A percentile compares a stretch with the other conserved stretches of the same genome.
These are phyloP conservation scores for Fusarium sp. DNA, from an alignment of 2,329 filamentous ascomycete genomes.

Conservation along the genomic window DNA sequence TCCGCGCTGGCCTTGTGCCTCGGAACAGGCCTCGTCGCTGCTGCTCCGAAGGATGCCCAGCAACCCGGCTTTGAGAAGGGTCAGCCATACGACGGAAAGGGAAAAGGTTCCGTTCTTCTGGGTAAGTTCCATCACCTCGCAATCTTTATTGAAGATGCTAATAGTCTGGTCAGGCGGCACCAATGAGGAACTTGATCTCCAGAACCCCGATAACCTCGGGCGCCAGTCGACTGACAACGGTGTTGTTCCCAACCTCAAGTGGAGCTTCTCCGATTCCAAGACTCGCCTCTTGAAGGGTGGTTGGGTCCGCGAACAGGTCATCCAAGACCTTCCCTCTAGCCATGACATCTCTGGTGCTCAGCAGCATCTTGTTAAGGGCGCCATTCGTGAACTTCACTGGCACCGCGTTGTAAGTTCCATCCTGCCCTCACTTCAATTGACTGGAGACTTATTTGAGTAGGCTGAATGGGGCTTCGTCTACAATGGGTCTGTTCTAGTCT, in stretches of 20 bases:
- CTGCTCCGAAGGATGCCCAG: constrained; percentile 34
- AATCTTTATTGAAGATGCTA: neutral
- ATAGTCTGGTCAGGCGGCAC: constrained; percentile 68
- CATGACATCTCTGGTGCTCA: constrained; percentile 78
- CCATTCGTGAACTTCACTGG: constrained; percentile 77
- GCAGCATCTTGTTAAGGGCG: constrained; percentile 77
- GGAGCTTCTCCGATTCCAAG: constrained; percentile 79
- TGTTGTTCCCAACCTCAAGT: constrained; percentile 76
- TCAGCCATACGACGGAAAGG: constrained; percentile 69
- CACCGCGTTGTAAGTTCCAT: constrained; percentile 70
- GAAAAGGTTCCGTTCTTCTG: constrained; percentile 71
- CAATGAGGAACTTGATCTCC: constrained; percentile 71
- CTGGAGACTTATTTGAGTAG: constrained; percentile 52
- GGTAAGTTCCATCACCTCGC: constrained; percentile 60
- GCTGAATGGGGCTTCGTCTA: constrained; percentile 79
- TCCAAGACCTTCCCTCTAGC: constrained; percentile 76
- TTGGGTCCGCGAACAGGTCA: constrained; percentile 77
- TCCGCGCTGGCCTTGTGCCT: constrained; percentile 29
- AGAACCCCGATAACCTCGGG: constrained; percentile 76
- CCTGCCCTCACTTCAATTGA: fast-evolving
- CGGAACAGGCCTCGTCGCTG: constrained; percentile 18
- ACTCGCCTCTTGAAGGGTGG: constrained; percentile 74
- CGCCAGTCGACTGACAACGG: constrained; percentile 74
- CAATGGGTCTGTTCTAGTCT: constrained; percentile 69
- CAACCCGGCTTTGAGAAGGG: constrained; percentile 58